A percentile compares a stretch with the other conserved stretches of the same genome.
These are phyloP conservation scores for Fusarium praegraminearum DNA, from an alignment of 2,329 filamentous ascomycete species.

Conservation along the genomic window DNA sequence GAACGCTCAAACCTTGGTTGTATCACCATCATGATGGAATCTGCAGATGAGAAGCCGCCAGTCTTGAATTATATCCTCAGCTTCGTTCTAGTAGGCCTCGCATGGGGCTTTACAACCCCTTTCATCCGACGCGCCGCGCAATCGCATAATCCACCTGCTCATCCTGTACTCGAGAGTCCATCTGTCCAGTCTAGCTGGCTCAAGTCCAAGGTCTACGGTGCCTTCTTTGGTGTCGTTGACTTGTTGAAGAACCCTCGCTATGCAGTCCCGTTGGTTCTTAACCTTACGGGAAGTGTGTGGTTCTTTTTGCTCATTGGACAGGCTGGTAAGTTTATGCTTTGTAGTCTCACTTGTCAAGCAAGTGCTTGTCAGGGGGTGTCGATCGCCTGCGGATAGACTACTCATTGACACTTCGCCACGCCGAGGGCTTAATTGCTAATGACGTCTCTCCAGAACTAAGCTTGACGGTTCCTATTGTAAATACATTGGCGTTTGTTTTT, in stretches of 20 bases:
- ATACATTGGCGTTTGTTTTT: slow-evolving; percentile 94
- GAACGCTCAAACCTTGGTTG: slow-evolving; percentile 15
- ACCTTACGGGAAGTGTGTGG: slow-evolving; percentile 94
- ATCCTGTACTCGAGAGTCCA: slow-evolving; percentile 65
- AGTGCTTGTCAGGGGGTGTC: slow-evolving; percentile 17
- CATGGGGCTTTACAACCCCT: slow-evolving; percentile 92
- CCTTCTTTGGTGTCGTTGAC: slow-evolving; percentile 81
- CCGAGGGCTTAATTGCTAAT: slow-evolving; percentile 24
- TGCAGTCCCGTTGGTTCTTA: slow-evolving; percentile 84
- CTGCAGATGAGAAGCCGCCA: slow-evolving; percentile 56
- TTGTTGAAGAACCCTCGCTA: slow-evolving; percentile 85
- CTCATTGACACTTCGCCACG: slow-evolving; percentile 31
- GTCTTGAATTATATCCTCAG: slow-evolving; percentile 86
- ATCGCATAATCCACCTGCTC: slow-evolving; percentile 74
- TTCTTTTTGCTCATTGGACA: slow-evolving; percentile 95
- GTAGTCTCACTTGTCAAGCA: slow-evolving; percentile 15
- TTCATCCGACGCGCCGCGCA: slow-evolving; percentile 91
- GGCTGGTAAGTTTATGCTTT: slow-evolving; percentile 72
- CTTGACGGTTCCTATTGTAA: slow-evolving; percentile 93
- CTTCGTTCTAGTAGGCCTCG: slow-evolving; percentile 90
- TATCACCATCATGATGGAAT: slow-evolving; percentile 26
- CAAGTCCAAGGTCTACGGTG: slow-evolving; percentile 70
- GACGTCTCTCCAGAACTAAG: slow-evolving; percentile 75
- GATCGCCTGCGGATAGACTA: slow-evolving; percentile 25
- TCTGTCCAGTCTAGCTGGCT: slow-evolving; percentile 69